phyloP scores from a whole-genome alignment of 2,329 filamentous ascomycete genomes.

The Torrubiellomyces zombiae region DNA sequence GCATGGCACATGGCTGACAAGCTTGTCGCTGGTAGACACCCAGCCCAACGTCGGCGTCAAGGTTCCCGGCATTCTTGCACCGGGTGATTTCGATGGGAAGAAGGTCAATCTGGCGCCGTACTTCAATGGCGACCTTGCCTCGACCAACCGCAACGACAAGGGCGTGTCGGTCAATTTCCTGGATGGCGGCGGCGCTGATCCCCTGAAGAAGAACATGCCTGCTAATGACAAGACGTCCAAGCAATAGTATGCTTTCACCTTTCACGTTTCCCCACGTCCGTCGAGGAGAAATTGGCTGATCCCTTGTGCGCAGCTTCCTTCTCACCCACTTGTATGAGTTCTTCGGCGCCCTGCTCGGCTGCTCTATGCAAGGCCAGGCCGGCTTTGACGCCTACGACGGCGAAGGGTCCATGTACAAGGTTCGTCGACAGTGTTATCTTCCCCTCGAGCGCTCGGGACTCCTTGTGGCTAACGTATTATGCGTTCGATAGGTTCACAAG shows the following conservation, averaged over 20 bases:
- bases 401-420: constrained; percentile 25
- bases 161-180: constrained; percentile 41
- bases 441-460: too few species aligned
- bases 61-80: constrained; percentile 40
- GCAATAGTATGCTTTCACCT: constrained; percentile 26
- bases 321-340: constrained; percentile 45
- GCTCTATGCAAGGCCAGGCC: constrained; percentile 29
- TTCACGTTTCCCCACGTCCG: neutral
- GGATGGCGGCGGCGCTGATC: constrained; percentile 39
- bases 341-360: constrained; percentile 42
- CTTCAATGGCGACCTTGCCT: constrained; percentile 37
- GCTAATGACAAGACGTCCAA: constrained; percentile 22
- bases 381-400: constrained; percentile 33
- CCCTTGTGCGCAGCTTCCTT: constrained; percentile 23
- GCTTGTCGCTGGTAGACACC: constrained; percentile 31
- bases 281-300: constrained; percentile 1
- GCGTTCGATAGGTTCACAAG: constrained; percentile 39
- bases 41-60: constrained; percentile 31
- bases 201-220: constrained; percentile 37
- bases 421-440: too few species aligned
- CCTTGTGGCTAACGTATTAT: too few species aligned
- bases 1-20: neutral
- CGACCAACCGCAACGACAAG: constrained; percentile 31
- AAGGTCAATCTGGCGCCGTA: constrained; percentile 41
- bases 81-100: constrained; percentile 29